Conservation (phyloP, 257 asterid species). For the Avicennia marina region DNA sequence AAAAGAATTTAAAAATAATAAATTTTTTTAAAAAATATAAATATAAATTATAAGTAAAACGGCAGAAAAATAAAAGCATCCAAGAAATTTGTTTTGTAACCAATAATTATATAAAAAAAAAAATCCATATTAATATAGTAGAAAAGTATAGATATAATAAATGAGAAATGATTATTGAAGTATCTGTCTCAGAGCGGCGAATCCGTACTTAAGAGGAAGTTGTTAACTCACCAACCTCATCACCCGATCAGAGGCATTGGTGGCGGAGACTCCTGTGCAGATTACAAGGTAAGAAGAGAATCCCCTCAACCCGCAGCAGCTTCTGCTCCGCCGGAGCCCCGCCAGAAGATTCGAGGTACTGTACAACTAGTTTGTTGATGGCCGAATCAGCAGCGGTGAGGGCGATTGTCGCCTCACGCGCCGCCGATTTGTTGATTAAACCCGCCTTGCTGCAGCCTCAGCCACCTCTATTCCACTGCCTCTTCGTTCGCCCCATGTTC, state of each 20-base stretch:
- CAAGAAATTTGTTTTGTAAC: too few relatives aligned
- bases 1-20: too few relatives aligned
- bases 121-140: too few relatives aligned
- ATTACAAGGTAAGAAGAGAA: slow-evolving; percentile 15
- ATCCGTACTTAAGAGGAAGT: slow-evolving; percentile 38
- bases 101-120: not conserved
- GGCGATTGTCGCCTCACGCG: slow-evolving; percentile 46
- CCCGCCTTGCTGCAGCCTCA: slow-evolving; percentile 30
- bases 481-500: slow-evolving; percentile 50
- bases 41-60: too few relatives aligned
- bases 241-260: slow-evolving; percentile 39
- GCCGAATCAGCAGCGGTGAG: slow-evolving; percentile 60
- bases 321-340: slow-evolving; percentile 36
- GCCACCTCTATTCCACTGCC: slow-evolving; percentile 31
- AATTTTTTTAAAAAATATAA: too few relatives aligned
- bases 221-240: not conserved
- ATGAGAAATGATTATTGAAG: too few relatives aligned
- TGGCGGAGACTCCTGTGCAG: slow-evolving; percentile 33
- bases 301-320: slow-evolving; percentile 17
- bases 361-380: slow-evolving; percentile 22
- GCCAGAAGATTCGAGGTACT: not conserved
- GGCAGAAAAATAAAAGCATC: too few relatives aligned
- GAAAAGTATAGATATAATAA: too few relatives aligned
- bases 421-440: slow-evolving; percentile 47
- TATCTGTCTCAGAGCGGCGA: too few relatives aligned